phyloP scores from a whole-genome alignment of 371 early-diverging fungal species.

The Gilbertella persicaria region DNA sequence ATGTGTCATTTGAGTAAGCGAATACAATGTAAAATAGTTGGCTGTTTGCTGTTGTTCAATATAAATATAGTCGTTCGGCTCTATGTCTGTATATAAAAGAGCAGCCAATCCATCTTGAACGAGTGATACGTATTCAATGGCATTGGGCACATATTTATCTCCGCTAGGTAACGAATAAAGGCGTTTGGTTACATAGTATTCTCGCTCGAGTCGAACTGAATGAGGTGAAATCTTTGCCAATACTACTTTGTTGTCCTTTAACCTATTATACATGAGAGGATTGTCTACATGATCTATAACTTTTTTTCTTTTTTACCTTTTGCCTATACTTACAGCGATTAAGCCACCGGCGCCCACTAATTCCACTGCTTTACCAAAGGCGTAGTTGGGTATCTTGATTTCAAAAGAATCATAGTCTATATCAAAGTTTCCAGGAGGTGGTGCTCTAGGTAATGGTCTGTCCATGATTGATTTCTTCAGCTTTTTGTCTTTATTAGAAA shows the following conservation, averaged over 20 bases:
- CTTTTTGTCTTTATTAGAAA: conserved; percentile 3
- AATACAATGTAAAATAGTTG: conserved; percentile 11
- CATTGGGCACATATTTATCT: conserved; percentile 30
- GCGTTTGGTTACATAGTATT: conserved; percentile 42
- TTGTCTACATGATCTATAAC: background rate
- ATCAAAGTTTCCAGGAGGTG: conserved; percentile 34
- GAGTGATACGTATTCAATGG: conserved; percentile 36
- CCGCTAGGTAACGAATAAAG: conserved; percentile 37
- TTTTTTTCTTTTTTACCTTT: conserved; percentile 22
- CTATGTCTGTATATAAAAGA: conserved; percentile 29
- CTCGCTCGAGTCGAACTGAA: conserved; percentile 40
- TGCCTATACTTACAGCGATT: conserved; percentile 40
- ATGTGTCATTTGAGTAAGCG: background rate
- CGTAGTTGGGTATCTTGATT: conserved; percentile 39
- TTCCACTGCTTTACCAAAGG: conserved; percentile 37
- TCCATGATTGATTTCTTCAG: conserved; percentile 1
- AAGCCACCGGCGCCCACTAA: conserved; percentile 40
- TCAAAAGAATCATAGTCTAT: conserved; percentile 38
- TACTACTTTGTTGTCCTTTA: conserved; percentile 28
- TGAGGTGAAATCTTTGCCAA: conserved; percentile 46
- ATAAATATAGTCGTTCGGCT: conserved; percentile 25
- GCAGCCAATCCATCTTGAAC: conserved; percentile 41
- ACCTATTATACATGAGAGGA: conserved; percentile 10
- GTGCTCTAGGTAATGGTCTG: conserved; percentile 23
- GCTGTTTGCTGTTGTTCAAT: conserved; percentile 5